phyloP scores from a whole-genome alignment of 768 basidiomycete species.

The Mycena floridula region DNA sequence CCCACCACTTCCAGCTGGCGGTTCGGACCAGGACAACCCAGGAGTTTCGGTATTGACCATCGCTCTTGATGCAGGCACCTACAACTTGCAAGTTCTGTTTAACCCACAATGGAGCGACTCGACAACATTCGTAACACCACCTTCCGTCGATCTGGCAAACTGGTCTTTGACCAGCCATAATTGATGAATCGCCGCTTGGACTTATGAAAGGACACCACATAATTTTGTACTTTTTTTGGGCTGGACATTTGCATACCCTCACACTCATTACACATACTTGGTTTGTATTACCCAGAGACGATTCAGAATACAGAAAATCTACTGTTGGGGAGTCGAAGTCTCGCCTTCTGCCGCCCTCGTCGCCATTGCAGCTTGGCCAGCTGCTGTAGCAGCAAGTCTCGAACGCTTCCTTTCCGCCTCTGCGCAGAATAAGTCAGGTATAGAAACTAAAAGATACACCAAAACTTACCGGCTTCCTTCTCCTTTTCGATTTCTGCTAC shows the following conservation, averaged over 20 bases:
- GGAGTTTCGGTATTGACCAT: slow-evolving; percentile 79
- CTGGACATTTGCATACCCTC: too few relatives aligned
- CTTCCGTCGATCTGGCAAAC: slow-evolving; percentile 57
- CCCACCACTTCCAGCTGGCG: slow-evolving; percentile 49
- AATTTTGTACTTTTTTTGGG: too few relatives aligned
- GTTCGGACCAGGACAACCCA: slow-evolving; percentile 71
- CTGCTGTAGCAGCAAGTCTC: slow-evolving; percentile 85
- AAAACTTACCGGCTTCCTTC: slow-evolving; percentile 81
- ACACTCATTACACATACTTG: too few relatives aligned
- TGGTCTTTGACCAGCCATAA: slow-evolving; percentile 84
- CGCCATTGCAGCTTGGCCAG: slow-evolving; percentile 84
- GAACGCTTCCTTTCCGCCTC: slow-evolving; percentile 95
- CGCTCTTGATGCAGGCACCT: slow-evolving; percentile 59
- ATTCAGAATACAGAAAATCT: too few relatives aligned
- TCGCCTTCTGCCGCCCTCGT: too few relatives aligned
- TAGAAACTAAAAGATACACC: not conserved
- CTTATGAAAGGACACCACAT: too few relatives aligned
- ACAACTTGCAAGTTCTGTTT: slow-evolving; percentile 81
- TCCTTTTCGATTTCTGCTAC: slow-evolving; percentile 93
- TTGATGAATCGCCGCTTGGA: too few relatives aligned
- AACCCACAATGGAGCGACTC: slow-evolving; percentile 85
- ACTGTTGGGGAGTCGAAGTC: too few relatives aligned
- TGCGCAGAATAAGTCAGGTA: slow-evolving; percentile 14
- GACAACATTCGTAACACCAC: slow-evolving; percentile 54
- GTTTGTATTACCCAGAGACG: too few relatives aligned